Conservation (phyloP, 768 basidiomycete species). For the Kwoniella heveanensis region DNA sequence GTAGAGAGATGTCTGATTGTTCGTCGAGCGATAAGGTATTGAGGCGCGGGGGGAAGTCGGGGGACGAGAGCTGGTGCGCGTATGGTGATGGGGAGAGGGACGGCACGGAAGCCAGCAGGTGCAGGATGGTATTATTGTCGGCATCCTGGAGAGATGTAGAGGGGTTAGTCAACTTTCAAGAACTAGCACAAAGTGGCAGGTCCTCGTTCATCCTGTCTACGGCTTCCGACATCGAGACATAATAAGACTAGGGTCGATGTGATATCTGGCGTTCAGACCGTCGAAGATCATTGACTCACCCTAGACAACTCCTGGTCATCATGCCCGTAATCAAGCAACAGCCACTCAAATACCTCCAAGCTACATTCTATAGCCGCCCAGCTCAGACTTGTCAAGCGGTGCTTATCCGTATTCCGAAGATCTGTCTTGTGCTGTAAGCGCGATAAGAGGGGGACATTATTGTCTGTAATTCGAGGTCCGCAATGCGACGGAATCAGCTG, state of each 20-base stretch:
- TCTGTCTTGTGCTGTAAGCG: conserved; percentile 73
- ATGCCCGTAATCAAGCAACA: conserved; percentile 75
- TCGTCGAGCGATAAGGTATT: conserved; percentile 25
- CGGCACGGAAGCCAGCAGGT: conserved; percentile 83
- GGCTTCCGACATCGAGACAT: no score
- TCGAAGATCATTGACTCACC: conserved; percentile 66
- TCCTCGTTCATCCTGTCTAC: no score
- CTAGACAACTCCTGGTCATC: conserved; percentile 90
- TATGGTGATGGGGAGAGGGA: conserved; percentile 54
- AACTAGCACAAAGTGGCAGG: no score
- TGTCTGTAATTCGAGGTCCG: conserved; percentile 65
- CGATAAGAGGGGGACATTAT: conserved; percentile 89
- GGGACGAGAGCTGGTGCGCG: conserved; percentile 27
- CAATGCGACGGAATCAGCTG: no score
- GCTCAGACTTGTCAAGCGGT: conserved; percentile 81
- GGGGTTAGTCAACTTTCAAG: no score
- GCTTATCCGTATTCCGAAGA: conserved; percentile 85
- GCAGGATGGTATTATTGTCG: conserved; percentile 89
- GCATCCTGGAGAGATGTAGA: conserved; percentile 67
- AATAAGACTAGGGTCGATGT: no score
- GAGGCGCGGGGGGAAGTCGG: conserved; percentile 21
- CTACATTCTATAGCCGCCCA: conserved; percentile 88
- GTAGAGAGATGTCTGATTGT: conserved; percentile 62
- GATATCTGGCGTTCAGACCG: no score
- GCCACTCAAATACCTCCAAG: conserved; percentile 89